Evolutionary conservation across 306 rosid species (phyloP).

Genomic region (Pterocarpus santalinus): DNA sequence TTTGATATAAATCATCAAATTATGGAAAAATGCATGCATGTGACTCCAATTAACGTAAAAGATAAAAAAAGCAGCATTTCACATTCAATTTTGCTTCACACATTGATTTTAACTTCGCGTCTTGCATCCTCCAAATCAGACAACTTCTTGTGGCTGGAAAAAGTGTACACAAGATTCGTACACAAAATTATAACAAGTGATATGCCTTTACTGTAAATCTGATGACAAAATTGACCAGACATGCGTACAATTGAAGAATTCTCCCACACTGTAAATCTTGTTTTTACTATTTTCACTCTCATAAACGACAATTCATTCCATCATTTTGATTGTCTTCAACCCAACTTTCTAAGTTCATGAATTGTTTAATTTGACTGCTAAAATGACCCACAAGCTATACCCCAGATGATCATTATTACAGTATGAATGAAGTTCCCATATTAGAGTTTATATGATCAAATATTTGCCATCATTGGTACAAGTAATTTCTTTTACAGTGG

Average conservation of each 20-base stretch:
- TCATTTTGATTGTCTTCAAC: conserved; percentile 35
- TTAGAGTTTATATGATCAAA: conserved; percentile 29
- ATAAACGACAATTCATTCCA: conserved; percentile 42
- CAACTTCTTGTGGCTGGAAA: conserved; percentile 37
- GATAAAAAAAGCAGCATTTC: not conserved
- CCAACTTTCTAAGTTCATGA: conserved; percentile 33
- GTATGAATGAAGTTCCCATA: conserved; percentile 20
- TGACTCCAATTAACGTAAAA: not conserved
- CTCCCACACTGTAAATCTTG: conserved; percentile 13
- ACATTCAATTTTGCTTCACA: not conserved
- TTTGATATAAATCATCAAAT: not conserved
- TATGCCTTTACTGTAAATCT: conserved; percentile 45
- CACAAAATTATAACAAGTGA: conserved; percentile 36
- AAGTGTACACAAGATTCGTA: conserved; percentile 45
- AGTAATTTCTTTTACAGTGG: not conserved
- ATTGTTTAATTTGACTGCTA: conserved; percentile 32
- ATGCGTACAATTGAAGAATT: conserved; percentile 52
- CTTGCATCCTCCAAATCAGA: conserved; percentile 41
- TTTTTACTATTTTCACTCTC: conserved; percentile 43
- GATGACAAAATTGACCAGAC: conserved; percentile 47
- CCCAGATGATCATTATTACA: conserved; percentile 44
- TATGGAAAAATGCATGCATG: not conserved
- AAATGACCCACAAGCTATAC: conserved; percentile 18
- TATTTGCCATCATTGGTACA: conserved; percentile 16
- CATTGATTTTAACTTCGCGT: conserved; percentile 11